A percentile compares a stretch with the other conserved stretches of the same genome.
Conservation (phyloP, 495 filamentous ascomycete species). For the Xanthoparmelia taractica region DNA sequence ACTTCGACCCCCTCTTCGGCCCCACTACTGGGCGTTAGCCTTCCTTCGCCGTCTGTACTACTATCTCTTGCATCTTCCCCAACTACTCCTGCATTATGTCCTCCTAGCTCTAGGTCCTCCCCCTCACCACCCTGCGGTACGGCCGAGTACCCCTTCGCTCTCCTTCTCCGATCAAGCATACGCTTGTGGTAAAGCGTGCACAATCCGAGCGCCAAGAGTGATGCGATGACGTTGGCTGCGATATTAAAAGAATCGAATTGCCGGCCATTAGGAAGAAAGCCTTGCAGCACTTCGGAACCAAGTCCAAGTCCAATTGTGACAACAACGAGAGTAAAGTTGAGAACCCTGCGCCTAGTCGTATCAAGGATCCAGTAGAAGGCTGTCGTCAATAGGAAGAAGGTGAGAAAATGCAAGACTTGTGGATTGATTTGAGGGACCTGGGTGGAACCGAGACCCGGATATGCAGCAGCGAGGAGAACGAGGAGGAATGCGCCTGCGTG, state of each 20-base stretch:
- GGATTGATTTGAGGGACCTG: constrained; percentile 63
- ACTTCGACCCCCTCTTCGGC: constrained; percentile 15
- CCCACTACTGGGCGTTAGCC: constrained; percentile 23
- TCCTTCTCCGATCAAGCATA: constrained; percentile 84
- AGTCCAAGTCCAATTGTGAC: constrained; percentile 67
- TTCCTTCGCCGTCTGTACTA: constrained; percentile 22
- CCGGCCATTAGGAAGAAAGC: constrained; percentile 69
- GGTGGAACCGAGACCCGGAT: constrained; percentile 62
- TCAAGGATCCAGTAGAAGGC: constrained; percentile 97
- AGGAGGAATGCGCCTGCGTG: constrained; percentile 63
- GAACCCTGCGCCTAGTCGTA: constrained; percentile 70
- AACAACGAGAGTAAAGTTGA: constrained; percentile 77
- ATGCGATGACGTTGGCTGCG: constrained; percentile 79
- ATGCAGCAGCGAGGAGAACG: constrained; percentile 66
- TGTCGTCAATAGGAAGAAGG: constrained; percentile 81
- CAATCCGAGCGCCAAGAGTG: constrained; percentile 57
- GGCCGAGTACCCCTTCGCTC: constrained; percentile 59
- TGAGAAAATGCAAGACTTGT: constrained; percentile 81
- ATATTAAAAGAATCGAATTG: constrained; percentile 80
- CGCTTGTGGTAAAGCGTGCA: constrained; percentile 88
- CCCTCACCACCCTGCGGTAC: constrained; percentile 44
- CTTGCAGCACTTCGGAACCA: constrained; percentile 81
- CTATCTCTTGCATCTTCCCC: constrained; percentile 48
- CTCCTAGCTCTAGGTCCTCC: constrained; percentile 50
- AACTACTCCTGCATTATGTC: constrained; percentile 52